Base-by-base conservation (phyloP, 2,329 filamentous ascomycete species). In the Cladosporium sp. region DNA sequence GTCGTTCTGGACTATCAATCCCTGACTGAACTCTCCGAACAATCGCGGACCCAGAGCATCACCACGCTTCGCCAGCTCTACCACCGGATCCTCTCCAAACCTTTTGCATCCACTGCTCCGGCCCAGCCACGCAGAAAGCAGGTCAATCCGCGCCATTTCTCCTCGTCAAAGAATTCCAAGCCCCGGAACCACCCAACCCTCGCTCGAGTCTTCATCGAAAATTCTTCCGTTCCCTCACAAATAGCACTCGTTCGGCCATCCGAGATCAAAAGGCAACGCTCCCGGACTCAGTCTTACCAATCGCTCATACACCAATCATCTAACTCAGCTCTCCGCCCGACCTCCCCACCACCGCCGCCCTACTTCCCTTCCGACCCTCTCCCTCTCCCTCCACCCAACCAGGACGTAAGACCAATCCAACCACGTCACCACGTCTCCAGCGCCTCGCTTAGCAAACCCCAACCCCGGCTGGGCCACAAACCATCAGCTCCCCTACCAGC, bases 21-120 rank as follows among this genome's bases (percentile, higher is more conserved):
- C 1, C 58, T 77, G 43, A 74, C 70, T n/a, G 66, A 63, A 46
- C 60, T 76, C 22, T 74, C 74, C n/a, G 72, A 77, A 49, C 57
- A 60, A 7, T 74, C 73, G 11, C 61, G 74, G n/a, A 54, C 63
- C n/a, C 72, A 76, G 42, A 74, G 73, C 14, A 62, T 76, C 43
- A 61, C 66, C 10, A 68, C 71, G 13, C 63, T 76, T 46, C 68
- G 68, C 31, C 64, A 71, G 51, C 65, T 76, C 8, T 71, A 66
- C 48, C 56, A 52, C 9, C 56, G 64, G 6, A 55, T 63, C 35
- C 10, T 9, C 16, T 6, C 11, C 35, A 38, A n/a, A 38, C 4
- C 35, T 14, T n/a, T 11, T 2, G 3, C n/a, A 38, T 11, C 35
- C 35, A 38, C 8, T 14, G 16, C 35, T 14, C 22, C 64, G 70